Evolutionary conservation across 441 rosid species (phyloP).

Genomic region (Isatis lusitanica): DNA sequence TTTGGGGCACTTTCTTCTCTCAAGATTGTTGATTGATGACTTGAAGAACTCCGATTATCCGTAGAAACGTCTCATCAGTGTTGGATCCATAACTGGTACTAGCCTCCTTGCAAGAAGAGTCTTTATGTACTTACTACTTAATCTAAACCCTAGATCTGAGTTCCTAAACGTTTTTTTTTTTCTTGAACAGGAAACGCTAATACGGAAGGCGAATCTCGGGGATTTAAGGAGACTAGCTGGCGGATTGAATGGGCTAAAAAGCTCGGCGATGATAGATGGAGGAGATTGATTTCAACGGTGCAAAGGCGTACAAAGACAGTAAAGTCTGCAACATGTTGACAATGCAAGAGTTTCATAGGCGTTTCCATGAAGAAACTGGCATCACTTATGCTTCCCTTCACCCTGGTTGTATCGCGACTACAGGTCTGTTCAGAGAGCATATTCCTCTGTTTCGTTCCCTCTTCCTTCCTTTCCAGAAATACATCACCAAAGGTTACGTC

Average conservation of each 20-base stretch:
- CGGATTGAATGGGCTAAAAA: slow-evolving; percentile 66
- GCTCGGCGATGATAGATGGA: slow-evolving; percentile 81
- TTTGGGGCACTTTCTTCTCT: slow-evolving; percentile 86
- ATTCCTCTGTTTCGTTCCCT: slow-evolving; percentile 74
- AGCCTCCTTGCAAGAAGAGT: not conserved
- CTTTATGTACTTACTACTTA: not conserved
- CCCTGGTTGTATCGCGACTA: slow-evolving; percentile 89
- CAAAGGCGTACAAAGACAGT: slow-evolving; percentile 92
- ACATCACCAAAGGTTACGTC: slow-evolving; percentile 85
- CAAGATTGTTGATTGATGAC: slow-evolving; percentile 75
- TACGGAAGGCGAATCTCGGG: slow-evolving; percentile 91
- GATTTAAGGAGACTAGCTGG: slow-evolving; percentile 76
- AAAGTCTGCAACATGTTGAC: slow-evolving; percentile 92
- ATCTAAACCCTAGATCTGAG: not conserved
- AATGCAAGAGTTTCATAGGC: slow-evolving; percentile 86
- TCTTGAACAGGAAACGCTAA: slow-evolving; percentile 69
- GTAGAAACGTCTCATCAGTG: slow-evolving; percentile 72
- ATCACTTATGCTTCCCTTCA: slow-evolving; percentile 81
- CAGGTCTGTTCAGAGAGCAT: slow-evolving; percentile 88
- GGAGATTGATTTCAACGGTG: slow-evolving; percentile 90
- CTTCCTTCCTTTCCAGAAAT: slow-evolving; percentile 93
- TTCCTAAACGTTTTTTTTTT: not conserved
- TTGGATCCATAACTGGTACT: slow-evolving; percentile 87
- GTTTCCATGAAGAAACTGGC: slow-evolving; percentile 77
- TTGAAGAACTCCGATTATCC: slow-evolving; percentile 71